A percentile compares a stretch with the other conserved stretches of the same genome.
Evolutionary conservation across 108 stramenopile genomes (phyloP).

Genomic region (Chaetoceros tenuissimus): DNA sequence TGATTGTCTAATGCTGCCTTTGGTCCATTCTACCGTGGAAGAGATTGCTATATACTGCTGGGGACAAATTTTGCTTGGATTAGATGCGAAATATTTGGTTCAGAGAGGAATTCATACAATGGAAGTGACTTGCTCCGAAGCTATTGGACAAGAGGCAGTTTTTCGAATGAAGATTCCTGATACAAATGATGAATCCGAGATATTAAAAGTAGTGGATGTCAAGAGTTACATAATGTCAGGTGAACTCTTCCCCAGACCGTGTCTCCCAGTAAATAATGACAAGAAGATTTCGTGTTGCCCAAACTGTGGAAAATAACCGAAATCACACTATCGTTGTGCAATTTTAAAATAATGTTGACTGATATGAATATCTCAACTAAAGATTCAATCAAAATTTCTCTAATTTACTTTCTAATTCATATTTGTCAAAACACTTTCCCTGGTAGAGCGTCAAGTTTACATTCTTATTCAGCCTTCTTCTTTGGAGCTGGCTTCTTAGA

Average conservation of each 20-base stretch:
- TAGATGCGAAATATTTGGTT: conserved; percentile 54
- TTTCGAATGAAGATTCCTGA: conserved; percentile 32
- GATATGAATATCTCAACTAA: no score
- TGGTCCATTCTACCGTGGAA: conserved; percentile 92
- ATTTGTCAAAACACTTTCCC: no score
- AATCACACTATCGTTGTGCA: no score
- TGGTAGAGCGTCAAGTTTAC: neutral
- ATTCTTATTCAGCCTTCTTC: conserved; percentile 41
- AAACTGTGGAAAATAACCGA: neutral
- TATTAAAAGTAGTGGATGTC: neutral
- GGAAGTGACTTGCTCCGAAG: conserved; percentile 86
- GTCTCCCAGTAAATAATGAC: neutral
- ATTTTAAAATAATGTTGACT: no score
- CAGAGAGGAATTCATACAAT: conserved; percentile 75
- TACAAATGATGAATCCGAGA: neutral
- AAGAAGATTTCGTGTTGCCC: neutral
- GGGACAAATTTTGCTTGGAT: conserved; percentile 44
- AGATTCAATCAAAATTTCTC: no score
- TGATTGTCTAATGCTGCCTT: conserved; percentile 87
- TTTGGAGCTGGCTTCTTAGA: conserved; percentile 35
- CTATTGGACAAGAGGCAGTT: conserved; percentile 77
- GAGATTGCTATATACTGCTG: conserved; percentile 88
- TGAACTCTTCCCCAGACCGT: neutral
- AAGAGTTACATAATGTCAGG: neutral
- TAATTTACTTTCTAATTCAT: no score